Conservation (phyloP, 768 basidiomycete genomes). For the Podaxis sp. region DNA sequence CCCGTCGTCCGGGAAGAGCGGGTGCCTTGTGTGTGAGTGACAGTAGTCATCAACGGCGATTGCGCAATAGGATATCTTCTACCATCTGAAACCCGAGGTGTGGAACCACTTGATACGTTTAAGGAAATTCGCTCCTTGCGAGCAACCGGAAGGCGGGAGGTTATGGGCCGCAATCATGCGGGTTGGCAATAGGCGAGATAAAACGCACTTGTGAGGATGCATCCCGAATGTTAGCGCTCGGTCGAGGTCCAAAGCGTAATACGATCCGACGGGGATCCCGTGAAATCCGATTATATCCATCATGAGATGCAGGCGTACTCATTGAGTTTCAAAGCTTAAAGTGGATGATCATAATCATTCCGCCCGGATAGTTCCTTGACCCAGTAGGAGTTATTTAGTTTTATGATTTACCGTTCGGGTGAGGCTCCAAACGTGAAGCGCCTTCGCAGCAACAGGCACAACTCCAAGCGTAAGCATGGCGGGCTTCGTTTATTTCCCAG, state of each 20-base stretch:
- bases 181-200: background rate
- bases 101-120: background rate
- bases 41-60: background rate
- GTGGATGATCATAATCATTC: background rate
- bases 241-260: background rate
- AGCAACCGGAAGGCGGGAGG: background rate
- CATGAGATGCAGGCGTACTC: background rate
- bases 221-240: background rate
- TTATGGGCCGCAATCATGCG: background rate
- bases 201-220: background rate
- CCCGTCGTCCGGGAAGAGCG: no score
- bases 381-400: background rate
- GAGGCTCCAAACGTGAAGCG: constrained; percentile 7
- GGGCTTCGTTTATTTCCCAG: background rate
- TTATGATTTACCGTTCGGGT: constrained; percentile 4
- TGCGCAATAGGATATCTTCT: background rate
- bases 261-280: background rate
- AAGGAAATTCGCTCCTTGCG: background rate
- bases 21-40: no score
- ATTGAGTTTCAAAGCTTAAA: background rate
- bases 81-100: background rate
- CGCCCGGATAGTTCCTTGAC: background rate
- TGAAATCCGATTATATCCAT: background rate
- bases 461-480: background rate
- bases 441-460: background rate